Base-by-base conservation (phyloP, 83 land plant species). In the Diphasiastrum complanatum region DNA sequence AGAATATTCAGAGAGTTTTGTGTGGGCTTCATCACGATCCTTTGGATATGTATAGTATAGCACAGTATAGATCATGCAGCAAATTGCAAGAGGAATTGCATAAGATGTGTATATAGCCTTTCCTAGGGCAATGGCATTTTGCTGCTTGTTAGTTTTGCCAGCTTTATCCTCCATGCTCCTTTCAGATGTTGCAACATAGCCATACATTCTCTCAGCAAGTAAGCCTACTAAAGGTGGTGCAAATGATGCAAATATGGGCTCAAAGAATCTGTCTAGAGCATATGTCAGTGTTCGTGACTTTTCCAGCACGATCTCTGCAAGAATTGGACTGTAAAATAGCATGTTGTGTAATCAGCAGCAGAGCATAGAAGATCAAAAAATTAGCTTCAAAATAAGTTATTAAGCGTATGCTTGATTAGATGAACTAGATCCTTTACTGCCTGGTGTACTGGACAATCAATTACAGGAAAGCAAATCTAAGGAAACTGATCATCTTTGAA, bases 281-380 rank as follows among this genome's bases (percentile, higher is more conserved):
- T 87, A 87, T 19, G 85, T 68, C 55, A 71, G 82, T 14, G 90
- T 85, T 19, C 95, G 66, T 6, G 81, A 75, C 69, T 69, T 81
- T 64, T 79, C 84, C 5, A 85, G 89, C 11, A 87, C 95, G 45
- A 87, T 87, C 51, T 87, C 95, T 62, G 95, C 95, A 80, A 88
- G 85, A 46, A 88, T 88, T 10, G 95, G 95, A 55, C 90, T 88
- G 86, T 72, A 60, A n/a, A n/a, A n/a, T n/a, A n/a, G n/a, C n/a
- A n/a, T n/a, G n/a, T n/a, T n/a, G n/a, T n/a, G n/a, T n/a, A n/a
- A n/a, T n/a, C n/a, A n/a, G n/a, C n/a, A n/a, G n/a, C n/a, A n/a
- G n/a, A n/a, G n/a, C n/a, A n/a, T n/a, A n/a, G n/a, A n/a, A n/a
- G n/a, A n/a, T n/a, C n/a, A n/a, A n/a, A n/a, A n/a, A n/a, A n/a